Conservation (phyloP, 345 rosid species). For the Pistacia vera region DNA sequence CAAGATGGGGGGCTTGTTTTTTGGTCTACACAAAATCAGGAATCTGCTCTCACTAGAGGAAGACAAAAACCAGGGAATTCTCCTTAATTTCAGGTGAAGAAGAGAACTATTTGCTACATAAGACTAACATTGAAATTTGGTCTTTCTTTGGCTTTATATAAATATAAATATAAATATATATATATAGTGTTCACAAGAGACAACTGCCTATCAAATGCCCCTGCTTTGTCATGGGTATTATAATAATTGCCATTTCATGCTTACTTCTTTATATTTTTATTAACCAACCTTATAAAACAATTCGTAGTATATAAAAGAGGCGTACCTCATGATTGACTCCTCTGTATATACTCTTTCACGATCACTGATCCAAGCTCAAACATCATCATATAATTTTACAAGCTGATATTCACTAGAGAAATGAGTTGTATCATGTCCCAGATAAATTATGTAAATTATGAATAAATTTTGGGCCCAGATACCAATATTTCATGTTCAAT, state of each 20-base stretch:
- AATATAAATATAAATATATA: constrained; percentile 3
- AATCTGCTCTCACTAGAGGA: constrained; percentile 32
- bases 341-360: no score
- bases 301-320: neutral
- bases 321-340: neutral
- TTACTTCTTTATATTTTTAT: neutral
- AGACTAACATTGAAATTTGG: constrained; percentile 37
- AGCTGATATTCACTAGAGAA: neutral
- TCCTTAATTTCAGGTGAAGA: constrained; percentile 32
- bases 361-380: neutral
- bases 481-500: neutral
- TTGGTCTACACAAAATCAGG: constrained; percentile 40
- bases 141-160: constrained; percentile 59
- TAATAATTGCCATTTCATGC: constrained; percentile 12
- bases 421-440: neutral
- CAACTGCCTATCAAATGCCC: constrained; percentile 20
- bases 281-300: neutral
- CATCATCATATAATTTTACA: no score
- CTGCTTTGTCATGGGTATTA: constrained; percentile 3
- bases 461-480: neutral
- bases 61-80: constrained; percentile 45
- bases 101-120: constrained; percentile 13
- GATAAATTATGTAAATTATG: neutral
- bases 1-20: constrained; percentile 24
- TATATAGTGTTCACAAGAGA: constrained; percentile 12